Base-by-base conservation (phyloP, 2,329 filamentous ascomycete species). In the Aspergillus sp. region DNA sequence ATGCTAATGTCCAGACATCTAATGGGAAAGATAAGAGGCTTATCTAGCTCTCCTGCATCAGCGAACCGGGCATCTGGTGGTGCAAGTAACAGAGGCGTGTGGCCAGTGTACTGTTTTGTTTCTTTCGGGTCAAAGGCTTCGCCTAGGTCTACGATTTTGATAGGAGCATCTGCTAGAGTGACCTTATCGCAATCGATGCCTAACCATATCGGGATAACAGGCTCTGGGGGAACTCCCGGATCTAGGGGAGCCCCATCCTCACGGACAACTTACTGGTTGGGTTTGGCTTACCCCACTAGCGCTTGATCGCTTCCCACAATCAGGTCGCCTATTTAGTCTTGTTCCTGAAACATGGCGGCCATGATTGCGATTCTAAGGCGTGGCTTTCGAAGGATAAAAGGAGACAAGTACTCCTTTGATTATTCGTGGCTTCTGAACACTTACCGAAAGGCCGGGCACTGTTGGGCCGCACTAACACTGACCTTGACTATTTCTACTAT, bases 51-150 rank as follows among this genome's bases (percentile, higher is more conserved):
- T 19, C 41, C 28, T 4, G 47, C 34, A 7, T 51, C 31, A 7
- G 50, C 54, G 23, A 79, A 79, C 15, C 61, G 64, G 3, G 66
- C 64, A 61, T 79, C 76, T 3, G 75, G 76, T 7, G 73, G 71
- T 28, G 59, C 54, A 25, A 68, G 45, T 19, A 67, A 19, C 22
- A 65, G 60, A 22, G 68, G 67, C 22, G 63, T 70, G 64, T 69
- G 63, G 34, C 63, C 52, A 25, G 23, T 48, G 23, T 56, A 64
- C 4, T 49, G 45, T 22, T 64, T 38, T 22, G 54, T 61, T 19
- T 25, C 5, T 49, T 11, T 45, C 22, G 67, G 66, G 41, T 64
- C 49, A 50, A 67, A 72, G 7, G 65, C 57, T 61, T 71, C 67
- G 48, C 67, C 68, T 60, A 72, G 70, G 59, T 71, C 69, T 60